Percentiles rank a stretch among this genome's conserved stretches.
Conservation (phyloP, 805 yeast species). For the Kazachstania taianensis region DNA sequence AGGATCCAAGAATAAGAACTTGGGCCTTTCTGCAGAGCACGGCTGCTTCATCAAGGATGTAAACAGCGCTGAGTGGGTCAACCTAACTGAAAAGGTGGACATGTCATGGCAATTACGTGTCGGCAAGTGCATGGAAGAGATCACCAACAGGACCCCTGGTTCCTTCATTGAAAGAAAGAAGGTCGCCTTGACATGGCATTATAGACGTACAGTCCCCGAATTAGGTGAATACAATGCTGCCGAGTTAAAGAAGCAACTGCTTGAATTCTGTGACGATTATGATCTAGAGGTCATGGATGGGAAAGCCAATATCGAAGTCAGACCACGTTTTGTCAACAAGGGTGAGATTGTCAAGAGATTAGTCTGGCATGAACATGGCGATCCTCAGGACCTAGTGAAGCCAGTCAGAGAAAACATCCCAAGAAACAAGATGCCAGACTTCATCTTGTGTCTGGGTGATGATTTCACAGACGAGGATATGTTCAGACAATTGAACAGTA, state of each 20-base stretch:
- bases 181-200: conserved; percentile 97
- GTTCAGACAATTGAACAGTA: conserved; percentile 67
- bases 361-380: conserved; percentile 54
- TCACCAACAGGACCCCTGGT: conserved; percentile 86
- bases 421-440: conserved; percentile 57
- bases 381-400: conserved; percentile 35
- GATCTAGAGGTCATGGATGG: conserved; percentile 96
- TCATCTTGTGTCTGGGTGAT: conserved; percentile 85
- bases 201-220: conserved; percentile 88
- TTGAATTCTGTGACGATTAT: conserved; percentile 50
- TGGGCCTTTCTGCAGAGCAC: conserved; percentile 93
- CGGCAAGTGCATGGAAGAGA: conserved; percentile 56
- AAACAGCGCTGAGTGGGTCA: conserved; percentile 63
- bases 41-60: conserved; percentile 86
- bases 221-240: conserved; percentile 81
- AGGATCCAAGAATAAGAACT: conserved; percentile 48
- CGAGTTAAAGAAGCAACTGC: conserved; percentile 56
- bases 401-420: conserved; percentile 26
- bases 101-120: conserved; percentile 94
- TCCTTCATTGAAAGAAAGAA: conserved; percentile 76
- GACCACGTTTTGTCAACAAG: conserved; percentile 89
- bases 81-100: conserved; percentile 70
- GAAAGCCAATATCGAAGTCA: conserved; percentile 93
- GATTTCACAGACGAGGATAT: conserved; percentile 97
- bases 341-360: conserved; percentile 89